Conservation (phyloP, 1,284 basidiomycete genomes). For the Golubevia pallescens region DNA sequence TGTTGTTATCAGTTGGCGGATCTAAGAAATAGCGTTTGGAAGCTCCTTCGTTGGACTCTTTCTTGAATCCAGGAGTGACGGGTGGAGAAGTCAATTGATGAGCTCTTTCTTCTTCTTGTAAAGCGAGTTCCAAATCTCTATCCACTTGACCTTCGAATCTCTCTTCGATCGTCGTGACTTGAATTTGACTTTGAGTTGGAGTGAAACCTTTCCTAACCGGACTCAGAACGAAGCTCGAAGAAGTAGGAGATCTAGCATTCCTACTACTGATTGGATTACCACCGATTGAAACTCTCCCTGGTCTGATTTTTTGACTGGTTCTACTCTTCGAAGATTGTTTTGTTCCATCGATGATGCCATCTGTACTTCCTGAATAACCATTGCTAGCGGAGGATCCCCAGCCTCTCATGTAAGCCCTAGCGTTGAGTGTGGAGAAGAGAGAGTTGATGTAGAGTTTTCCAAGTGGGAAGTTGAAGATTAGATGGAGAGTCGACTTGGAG, state of each 20-base stretch:
- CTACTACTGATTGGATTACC: not conserved
- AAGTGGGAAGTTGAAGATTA: slow-evolving; percentile 53
- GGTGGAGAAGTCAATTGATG: not conserved
- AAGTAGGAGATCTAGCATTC: not conserved
- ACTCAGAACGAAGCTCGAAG: not conserved
- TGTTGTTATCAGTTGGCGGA: no score
- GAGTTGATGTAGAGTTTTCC: slow-evolving; percentile 57
- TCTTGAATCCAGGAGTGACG: not conserved
- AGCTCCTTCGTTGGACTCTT: not conserved
- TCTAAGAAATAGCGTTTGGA: no score
- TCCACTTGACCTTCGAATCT: not conserved
- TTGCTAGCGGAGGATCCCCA: not conserved
- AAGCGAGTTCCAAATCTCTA: not conserved
- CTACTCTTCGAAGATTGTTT: no score
- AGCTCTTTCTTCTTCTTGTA: not conserved
- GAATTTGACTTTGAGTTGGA: not conserved
- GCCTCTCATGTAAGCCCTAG: slow-evolving; percentile 24
- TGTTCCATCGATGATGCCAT: no score
- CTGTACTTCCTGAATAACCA: no score
- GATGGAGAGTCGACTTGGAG: slow-evolving; percentile 40
- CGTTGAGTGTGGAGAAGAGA: slow-evolving; percentile 51
- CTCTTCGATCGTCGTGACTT: not conserved
- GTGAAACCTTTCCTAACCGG: not conserved
- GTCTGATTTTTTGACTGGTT: not conserved
- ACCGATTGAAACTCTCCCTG: not conserved